Evolutionary conservation across 192 early-diverging fungal genomes (phyloP).

Genomic region (Umbelopsis vinacea): DNA sequence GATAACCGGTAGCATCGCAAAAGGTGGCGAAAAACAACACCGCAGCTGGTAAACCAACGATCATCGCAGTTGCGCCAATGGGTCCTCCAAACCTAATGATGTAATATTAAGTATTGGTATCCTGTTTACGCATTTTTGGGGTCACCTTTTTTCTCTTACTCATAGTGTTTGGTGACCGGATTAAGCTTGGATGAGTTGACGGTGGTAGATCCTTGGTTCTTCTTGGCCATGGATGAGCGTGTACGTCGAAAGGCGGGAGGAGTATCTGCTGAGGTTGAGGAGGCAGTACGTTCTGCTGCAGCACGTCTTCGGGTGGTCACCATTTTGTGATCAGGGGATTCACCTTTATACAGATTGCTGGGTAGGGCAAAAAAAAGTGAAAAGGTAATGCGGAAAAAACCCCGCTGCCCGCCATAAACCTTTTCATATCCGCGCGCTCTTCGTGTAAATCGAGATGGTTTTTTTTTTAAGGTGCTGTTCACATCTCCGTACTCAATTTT

Average conservation of each 20-base stretch:
- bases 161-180: neutral
- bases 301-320: conserved; percentile 14
- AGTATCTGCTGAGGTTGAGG: neutral
- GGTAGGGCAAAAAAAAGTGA: conserved; percentile 6
- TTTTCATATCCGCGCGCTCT: neutral
- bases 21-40: conserved; percentile 49
- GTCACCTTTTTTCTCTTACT: neutral
- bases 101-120: too few relatives aligned
- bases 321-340: conserved; percentile 3
- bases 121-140: neutral
- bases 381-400: neutral
- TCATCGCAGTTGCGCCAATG: conserved; percentile 59
- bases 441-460: too few relatives aligned
- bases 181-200: neutral
- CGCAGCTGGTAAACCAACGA: conserved; percentile 45
- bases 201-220: neutral
- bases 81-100: conserved; percentile 64
- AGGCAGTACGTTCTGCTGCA: conserved; percentile 16
- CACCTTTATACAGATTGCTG: neutral
- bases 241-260: conserved; percentile 2
- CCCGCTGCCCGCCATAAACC: neutral
- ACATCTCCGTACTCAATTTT: too few relatives aligned
- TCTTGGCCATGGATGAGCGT: neutral
- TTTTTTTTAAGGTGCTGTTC: too few relatives aligned
- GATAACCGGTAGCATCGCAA: conserved; percentile 55